Evolutionary conservation across 2,329 filamentous ascomycete species (phyloP).

Genomic region (Clonostachys rosea): DNA sequence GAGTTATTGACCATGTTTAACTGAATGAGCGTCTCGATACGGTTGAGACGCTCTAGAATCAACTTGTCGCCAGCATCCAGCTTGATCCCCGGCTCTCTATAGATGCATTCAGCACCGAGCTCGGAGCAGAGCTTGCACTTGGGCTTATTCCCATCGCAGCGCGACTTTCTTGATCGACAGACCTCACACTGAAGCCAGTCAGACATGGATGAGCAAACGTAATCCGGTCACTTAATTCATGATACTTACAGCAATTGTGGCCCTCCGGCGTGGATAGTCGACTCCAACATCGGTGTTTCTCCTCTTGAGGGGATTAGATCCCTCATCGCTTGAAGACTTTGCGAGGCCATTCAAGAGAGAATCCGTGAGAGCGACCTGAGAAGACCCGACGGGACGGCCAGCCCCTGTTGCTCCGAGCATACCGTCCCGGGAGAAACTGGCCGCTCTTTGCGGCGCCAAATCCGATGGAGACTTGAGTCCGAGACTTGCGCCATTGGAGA

Average conservation of each 20-base stretch:
- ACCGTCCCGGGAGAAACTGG: slow-evolving; percentile 37
- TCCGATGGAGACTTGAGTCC: slow-evolving; percentile 46
- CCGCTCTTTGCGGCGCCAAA: slow-evolving; percentile 39
- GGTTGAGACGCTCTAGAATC: slow-evolving; percentile 72
- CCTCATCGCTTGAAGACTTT: slow-evolving; percentile 40
- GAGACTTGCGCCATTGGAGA: slow-evolving; percentile 29
- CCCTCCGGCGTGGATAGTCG: slow-evolving; percentile 60
- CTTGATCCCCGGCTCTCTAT: slow-evolving; percentile 82
- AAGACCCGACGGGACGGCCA: slow-evolving; percentile 29
- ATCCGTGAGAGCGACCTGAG: not conserved
- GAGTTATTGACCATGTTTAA: slow-evolving; percentile 53
- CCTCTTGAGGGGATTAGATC: slow-evolving; percentile 54
- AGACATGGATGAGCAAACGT: not conserved
- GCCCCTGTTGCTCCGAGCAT: slow-evolving; percentile 32
- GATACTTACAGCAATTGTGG: slow-evolving; percentile 58
- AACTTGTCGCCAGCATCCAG: slow-evolving; percentile 83
- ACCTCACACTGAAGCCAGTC: slow-evolving; percentile 62
- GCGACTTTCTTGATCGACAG: slow-evolving; percentile 74
- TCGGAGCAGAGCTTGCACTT: slow-evolving; percentile 84
- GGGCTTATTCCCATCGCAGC: slow-evolving; percentile 74
- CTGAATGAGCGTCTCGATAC: slow-evolving; percentile 77
- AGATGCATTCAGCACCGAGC: slow-evolving; percentile 77
- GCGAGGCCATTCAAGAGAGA: slow-evolving; percentile 9
- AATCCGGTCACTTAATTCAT: not conserved
- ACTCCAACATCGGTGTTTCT: slow-evolving; percentile 57